Evolutionary conservation across 2,329 filamentous ascomycete species (phyloP), one percentile per base, ranked within the genome.

Genomic region (Aspergillus ustus): DNA sequence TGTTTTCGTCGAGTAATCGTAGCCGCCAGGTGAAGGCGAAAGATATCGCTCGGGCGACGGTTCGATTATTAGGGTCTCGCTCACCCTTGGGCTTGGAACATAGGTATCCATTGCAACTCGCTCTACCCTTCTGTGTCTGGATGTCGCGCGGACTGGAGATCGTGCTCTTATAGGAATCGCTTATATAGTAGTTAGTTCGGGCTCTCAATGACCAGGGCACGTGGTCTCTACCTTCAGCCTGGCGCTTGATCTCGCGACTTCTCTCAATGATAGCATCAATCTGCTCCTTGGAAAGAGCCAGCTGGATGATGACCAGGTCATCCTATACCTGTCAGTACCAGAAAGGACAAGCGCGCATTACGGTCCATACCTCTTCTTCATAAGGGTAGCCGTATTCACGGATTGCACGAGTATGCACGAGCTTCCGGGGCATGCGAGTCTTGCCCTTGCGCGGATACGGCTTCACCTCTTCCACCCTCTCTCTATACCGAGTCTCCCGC

Each of bases 241-340:
- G 68, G 45, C 70, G 71, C 61, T 69, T 73, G 59, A 78, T 73
- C 34, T 90, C 87, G 70, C 93, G 91, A 76, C 92, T 96, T 53
- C 93, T 82, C 70, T 87, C 89, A 69, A 97, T 90, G 49, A 97
- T 84, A 70, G 96, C 91, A 69, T 97, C 93, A 65, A 97, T 97
- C 69, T 97, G 92, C 19, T 94, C 88, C 69, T 96, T 93, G 17
- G 92, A 91, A 5, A 98, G 84, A 9, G 94, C 93, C 72, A 91
- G 90, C 68, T 91, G 87, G 37, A 98, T 88, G 56, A 97, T 86
- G 69, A 95, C 87, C 22, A 90, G 90, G 67, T 90, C 89, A 44
- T 90, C 92, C 91, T 95, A 67, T 7, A 7, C 37, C 8, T 55
- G 37, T 65, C 48, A 65, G 40, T 37, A 59, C 56, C 69, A 34